A percentile compares a stretch with the other conserved stretches of the same genome.
These are phyloP conservation scores for Trypanosomatidae sp. DNA, from an alignment of 208 protist genomes.

Conservation along the genomic window DNA sequence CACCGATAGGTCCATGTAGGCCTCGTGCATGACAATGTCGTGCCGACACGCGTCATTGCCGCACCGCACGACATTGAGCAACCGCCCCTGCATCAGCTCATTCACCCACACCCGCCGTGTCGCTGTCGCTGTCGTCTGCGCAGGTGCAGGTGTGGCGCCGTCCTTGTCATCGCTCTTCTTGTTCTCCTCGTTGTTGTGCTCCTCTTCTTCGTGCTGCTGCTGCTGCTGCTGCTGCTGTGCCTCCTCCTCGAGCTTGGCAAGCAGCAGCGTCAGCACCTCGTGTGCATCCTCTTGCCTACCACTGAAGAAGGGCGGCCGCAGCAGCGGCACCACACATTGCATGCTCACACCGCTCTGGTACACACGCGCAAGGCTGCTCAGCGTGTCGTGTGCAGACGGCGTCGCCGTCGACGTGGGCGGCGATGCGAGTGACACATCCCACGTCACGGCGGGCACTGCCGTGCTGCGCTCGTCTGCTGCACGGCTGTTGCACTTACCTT, in stretches of 20 bases:
- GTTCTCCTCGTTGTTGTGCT: background rate
- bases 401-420: too few relatives aligned
- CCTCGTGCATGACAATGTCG: slow-evolving; percentile 58
- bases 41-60: slow-evolving; percentile 31
- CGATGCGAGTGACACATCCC: too few relatives aligned
- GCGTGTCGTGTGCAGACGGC: too few relatives aligned
- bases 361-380: too few relatives aligned
- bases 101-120: slow-evolving; percentile 38
- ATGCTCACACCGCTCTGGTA: too few relatives aligned
- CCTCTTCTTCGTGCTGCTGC: background rate
- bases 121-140: background rate
- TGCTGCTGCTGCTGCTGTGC: slow-evolving; percentile 18
- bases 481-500: too few relatives aligned
- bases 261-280: slow-evolving; percentile 53
- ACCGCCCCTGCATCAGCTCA: slow-evolving; percentile 26
- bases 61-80: slow-evolving; percentile 78
- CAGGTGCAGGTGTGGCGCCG: background rate
- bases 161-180: background rate
- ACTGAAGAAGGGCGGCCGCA: slow-evolving; percentile 67
- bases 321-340: too few relatives aligned
- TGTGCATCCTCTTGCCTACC: slow-evolving; percentile 78
- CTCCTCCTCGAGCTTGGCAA: slow-evolving; percentile 55
- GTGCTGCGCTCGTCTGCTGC: too few relatives aligned
- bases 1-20: slow-evolving; percentile 54
- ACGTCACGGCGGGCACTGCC: too few relatives aligned